phyloP scores from a whole-genome alignment of 192 early-diverging fungal species.

The Neocallimastix lanati region DNA sequence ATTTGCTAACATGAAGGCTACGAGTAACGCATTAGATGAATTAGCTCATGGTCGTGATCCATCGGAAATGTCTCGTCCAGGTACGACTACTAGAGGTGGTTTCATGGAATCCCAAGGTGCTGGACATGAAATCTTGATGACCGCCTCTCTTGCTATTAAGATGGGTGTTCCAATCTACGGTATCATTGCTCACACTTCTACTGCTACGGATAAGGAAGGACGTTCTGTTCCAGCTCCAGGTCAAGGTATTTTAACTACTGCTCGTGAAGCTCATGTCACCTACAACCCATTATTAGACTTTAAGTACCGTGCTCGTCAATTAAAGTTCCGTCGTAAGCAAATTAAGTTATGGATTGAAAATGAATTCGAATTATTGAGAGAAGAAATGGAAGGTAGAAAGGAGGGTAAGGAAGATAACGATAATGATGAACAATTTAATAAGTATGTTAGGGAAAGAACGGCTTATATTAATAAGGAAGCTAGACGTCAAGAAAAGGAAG shows the following conservation, averaged over 20 bases:
- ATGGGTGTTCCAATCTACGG: constrained; percentile 87
- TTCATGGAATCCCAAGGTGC: constrained; percentile 88
- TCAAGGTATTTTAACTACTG: constrained; percentile 79
- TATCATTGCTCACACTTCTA: constrained; percentile 71
- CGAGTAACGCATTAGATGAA: constrained; percentile 68
- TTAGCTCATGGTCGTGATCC: constrained; percentile 66
- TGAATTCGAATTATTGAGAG: constrained; percentile 48
- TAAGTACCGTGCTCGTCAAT: constrained; percentile 62
- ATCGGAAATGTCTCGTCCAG: constrained; percentile 75
- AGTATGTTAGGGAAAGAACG: constrained; percentile 17
- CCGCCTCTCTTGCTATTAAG: constrained; percentile 64
- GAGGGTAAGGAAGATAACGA: constrained; percentile 12
- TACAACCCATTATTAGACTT: constrained; percentile 52
- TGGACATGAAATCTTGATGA: constrained; percentile 78
- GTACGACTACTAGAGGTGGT: constrained; percentile 69
- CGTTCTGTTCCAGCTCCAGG: constrained; percentile 87
- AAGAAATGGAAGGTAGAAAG: constrained; percentile 47
- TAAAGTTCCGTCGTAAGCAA: constrained; percentile 50
- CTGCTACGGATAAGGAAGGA: constrained; percentile 87
- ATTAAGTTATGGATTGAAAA: constrained; percentile 61
- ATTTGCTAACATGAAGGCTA: constrained; percentile 94
- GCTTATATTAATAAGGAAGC: constrained; percentile 39
- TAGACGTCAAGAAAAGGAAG: constrained; percentile 54
- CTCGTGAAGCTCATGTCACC: constrained; percentile 44
- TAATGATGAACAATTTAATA: constrained; percentile 16